Evolutionary conservation across 192 early-diverging fungal species (phyloP).

Genomic region (Coemansia sp.): DNA sequence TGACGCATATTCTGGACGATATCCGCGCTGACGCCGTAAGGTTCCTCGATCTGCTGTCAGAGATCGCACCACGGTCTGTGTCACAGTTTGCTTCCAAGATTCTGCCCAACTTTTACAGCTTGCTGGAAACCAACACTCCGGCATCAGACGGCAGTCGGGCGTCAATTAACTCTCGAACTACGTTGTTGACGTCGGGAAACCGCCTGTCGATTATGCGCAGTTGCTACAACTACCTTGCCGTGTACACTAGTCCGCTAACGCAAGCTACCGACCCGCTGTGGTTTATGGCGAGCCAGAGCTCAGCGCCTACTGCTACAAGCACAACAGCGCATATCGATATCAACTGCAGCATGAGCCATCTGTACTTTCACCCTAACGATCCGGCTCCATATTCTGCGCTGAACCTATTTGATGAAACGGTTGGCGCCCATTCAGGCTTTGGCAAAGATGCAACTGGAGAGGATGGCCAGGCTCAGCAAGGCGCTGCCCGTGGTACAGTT

Average conservation of each 20-base stretch:
- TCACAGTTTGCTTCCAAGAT: conserved; percentile 64
- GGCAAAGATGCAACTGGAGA: background rate
- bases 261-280: conserved; percentile 17
- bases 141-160: conserved; percentile 6
- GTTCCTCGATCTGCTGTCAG: conserved; percentile 74
- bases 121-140: conserved; percentile 35
- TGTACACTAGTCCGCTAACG: conserved; percentile 16
- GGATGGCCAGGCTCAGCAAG: conserved; percentile 21
- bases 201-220: conserved; percentile 46
- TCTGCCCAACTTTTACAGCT: conserved; percentile 46
- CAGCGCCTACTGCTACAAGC: background rate
- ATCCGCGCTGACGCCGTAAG: conserved; percentile 78
- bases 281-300: conserved; percentile 27
- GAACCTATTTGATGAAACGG: conserved; percentile 35
- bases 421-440: background rate
- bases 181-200: conserved; percentile 30
- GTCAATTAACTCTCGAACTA: conserved; percentile 30
- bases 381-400: conserved; percentile 29
- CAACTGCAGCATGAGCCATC: conserved; percentile 1
- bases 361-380: conserved; percentile 31
- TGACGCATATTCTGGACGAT: conserved; percentile 88
- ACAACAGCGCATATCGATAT: background rate
- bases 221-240: conserved; percentile 41
- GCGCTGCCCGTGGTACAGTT: conserved; percentile 7
- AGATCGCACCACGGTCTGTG: conserved; percentile 61